Evolutionary conservation across 768 basidiomycete genomes (phyloP).

Genomic region (Favolaschia claudopus): DNA sequence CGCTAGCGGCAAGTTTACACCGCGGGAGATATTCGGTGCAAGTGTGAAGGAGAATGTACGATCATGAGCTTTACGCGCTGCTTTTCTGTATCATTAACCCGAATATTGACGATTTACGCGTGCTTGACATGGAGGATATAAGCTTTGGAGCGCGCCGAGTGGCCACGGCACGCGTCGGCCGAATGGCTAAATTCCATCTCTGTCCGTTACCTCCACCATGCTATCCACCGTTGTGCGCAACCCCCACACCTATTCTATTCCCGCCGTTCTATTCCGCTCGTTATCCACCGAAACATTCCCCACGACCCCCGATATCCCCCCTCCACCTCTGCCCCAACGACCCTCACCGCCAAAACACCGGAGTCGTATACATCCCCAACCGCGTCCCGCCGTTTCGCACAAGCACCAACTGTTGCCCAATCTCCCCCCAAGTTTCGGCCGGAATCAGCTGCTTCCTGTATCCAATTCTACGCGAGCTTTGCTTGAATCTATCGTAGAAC

Average conservation of each 20-base stretch:
- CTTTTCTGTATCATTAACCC: neutral
- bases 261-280: conserved; percentile 43
- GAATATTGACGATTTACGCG: neutral
- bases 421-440: conserved; percentile 77
- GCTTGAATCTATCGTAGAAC: conserved; percentile 78
- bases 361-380: conserved; percentile 52
- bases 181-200: too few relatives aligned
- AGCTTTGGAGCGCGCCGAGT: too few relatives aligned
- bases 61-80: conserved; percentile 23
- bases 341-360: conserved; percentile 42
- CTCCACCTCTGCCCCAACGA: conserved; percentile 42
- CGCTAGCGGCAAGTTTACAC: conserved; percentile 30
- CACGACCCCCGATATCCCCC: conserved; percentile 43
- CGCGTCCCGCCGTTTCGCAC: conserved; percentile 51
- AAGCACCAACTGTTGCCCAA: conserved; percentile 50
- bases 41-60: conserved; percentile 58
- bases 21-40: conserved; percentile 47
- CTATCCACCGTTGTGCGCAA: conserved; percentile 26
- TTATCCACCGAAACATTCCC: conserved; percentile 52
- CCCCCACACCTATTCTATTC: conserved; percentile 18
- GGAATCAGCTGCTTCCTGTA: conserved; percentile 83
- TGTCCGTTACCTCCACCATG: conserved; percentile 32
- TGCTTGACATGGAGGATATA: neutral
- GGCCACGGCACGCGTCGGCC: too few relatives aligned
- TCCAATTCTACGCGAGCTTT: conserved; percentile 81